phyloP scores from a whole-genome alignment of 2,329 filamentous ascomycete species.

The Colletotrichum sp. region DNA sequence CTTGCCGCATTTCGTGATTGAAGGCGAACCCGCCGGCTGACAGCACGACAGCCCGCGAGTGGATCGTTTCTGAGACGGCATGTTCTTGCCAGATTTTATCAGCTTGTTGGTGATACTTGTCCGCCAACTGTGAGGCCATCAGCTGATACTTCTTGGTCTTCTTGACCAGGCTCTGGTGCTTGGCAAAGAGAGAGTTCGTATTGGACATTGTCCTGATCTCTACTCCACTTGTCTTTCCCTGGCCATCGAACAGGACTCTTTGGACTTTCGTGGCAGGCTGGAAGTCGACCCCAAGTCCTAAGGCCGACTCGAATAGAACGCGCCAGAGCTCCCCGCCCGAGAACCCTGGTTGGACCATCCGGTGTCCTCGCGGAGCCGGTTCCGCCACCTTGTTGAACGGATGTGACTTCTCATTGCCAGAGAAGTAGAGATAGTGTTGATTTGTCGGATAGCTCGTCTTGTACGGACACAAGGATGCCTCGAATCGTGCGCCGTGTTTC shows the following conservation, averaged over 20 bases:
- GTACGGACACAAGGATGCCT: constrained; percentile 12
- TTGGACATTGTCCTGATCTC: neutral
- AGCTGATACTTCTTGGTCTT: neutral
- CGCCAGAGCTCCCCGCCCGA: neutral
- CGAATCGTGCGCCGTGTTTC: constrained; percentile 14
- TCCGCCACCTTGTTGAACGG: neutral
- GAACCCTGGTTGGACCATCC: neutral
- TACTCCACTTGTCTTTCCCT: neutral
- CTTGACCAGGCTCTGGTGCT: neutral
- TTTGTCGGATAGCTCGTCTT: constrained; percentile 21
- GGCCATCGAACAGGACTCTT: neutral
- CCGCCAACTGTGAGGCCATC: neutral
- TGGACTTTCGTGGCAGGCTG: neutral
- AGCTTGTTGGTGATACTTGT: neutral
- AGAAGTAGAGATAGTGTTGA: constrained; percentile 5
- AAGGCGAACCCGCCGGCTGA: constrained; percentile 16
- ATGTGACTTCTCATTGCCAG: constrained; percentile 12
- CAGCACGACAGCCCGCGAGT: neutral
- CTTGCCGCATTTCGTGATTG: constrained; percentile 1
- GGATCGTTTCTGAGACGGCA: neutral
- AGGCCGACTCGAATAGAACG: neutral
- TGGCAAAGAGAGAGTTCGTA: neutral
- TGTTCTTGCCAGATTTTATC: neutral
- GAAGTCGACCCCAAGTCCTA: neutral
- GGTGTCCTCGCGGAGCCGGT: neutral